Percentiles rank a stretch among this genome's conserved stretches.
phyloP scores from a whole-genome alignment of 1,284 basidiomycete species.

The Naganishia sp. region DNA sequence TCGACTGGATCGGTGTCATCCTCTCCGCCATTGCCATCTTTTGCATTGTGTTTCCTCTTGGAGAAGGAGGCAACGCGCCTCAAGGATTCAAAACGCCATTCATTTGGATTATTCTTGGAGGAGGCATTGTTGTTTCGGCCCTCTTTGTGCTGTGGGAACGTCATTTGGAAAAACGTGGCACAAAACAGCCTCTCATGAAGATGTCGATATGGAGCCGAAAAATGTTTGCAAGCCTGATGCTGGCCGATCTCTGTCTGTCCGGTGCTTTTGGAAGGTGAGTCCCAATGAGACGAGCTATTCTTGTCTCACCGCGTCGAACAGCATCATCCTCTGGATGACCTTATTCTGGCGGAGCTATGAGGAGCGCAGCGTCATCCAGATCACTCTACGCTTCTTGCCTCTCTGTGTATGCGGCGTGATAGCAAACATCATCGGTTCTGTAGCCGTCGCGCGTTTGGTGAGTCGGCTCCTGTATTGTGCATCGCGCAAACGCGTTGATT shows the following conservation, averaged over 20 bases:
- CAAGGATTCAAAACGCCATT: constrained; percentile 14
- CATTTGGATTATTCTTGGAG: constrained; percentile 14
- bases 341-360: constrained; percentile 23
- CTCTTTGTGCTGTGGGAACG: constrained; percentile 19
- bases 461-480: not conserved
- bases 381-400: constrained; percentile 17
- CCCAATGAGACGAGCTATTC: not conserved
- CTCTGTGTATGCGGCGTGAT: constrained; percentile 14
- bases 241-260: constrained; percentile 10
- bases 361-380: constrained; percentile 12
- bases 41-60: constrained; percentile 20
- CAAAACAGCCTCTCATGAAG: constrained; percentile 17
- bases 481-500: not conserved
- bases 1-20: constrained; percentile 15
- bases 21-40: constrained; percentile 17
- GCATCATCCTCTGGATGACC: constrained; percentile 21
- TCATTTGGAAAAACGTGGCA: constrained; percentile 9
- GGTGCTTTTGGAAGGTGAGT: constrained; percentile 21
- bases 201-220: constrained; percentile 18
- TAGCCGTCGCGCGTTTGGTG: constrained; percentile 13
- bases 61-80: constrained; percentile 19
- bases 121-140: constrained; percentile 8
- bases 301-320: not conserved
- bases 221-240: constrained; percentile 25
- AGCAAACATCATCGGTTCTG: constrained; percentile 13